Conservation (phyloP, 305 asterid species). For the Solanum hybrid region DNA sequence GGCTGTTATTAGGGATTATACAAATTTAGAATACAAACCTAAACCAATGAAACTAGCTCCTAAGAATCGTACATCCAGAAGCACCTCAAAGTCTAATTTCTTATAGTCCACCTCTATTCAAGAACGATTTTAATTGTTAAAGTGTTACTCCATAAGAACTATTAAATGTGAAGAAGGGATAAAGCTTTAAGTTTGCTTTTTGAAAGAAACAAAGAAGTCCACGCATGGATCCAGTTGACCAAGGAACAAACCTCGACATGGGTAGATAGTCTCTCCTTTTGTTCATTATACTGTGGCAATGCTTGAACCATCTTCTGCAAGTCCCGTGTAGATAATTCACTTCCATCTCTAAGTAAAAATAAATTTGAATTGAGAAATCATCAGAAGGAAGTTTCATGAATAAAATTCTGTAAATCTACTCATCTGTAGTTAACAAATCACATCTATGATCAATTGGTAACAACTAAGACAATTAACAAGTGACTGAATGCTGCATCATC, state of each 20-base stretch:
- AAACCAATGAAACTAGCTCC: background rate
- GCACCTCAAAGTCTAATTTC: background rate
- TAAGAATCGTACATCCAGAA: background rate
- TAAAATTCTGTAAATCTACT: background rate
- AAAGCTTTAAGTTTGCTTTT: constrained; percentile 5
- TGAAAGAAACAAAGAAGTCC: constrained; percentile 9
- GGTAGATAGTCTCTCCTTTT: constrained; percentile 79
- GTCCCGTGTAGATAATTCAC: constrained; percentile 88
- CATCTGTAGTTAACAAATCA: background rate
- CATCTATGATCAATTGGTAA: constrained; percentile 1
- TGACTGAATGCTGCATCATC: background rate
- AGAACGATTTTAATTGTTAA: background rate
- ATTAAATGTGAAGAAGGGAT: background rate
- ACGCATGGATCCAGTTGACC: constrained; percentile 10
- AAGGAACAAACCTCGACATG: constrained; percentile 76
- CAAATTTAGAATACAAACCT: background rate
- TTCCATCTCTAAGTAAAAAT: constrained; percentile 60
- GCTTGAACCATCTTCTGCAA: constrained; percentile 98
- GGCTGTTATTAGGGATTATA: background rate
- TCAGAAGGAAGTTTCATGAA: background rate
- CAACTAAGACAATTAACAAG: background rate
- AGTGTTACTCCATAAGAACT: background rate
- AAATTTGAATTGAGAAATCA: constrained; percentile 17
- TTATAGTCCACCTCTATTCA: background rate
- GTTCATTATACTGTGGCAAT: constrained; percentile 88